phyloP scores from a whole-genome alignment of 257 asterid genomes.

The Fraxinus pennsylvanica region DNA sequence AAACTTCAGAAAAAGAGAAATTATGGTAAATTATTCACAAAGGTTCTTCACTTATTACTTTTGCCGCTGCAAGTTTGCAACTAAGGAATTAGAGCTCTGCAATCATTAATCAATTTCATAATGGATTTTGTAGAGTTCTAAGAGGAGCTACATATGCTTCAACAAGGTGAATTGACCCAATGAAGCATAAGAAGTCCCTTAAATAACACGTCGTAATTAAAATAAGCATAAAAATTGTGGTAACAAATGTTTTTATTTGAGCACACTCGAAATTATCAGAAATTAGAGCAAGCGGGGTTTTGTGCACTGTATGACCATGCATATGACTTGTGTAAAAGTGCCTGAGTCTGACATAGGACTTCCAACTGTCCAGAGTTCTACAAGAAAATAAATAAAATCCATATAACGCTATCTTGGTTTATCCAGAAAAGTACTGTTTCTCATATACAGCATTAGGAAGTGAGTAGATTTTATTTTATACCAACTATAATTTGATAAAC shows the following conservation, averaged over 20 bases:
- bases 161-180: not conserved
- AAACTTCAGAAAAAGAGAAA: not conserved
- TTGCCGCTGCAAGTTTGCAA: not conserved
- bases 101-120: not conserved
- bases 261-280: not conserved
- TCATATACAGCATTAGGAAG: not conserved
- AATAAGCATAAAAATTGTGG: not conserved
- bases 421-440: no score
- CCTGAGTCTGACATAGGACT: not conserved
- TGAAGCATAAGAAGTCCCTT: not conserved
- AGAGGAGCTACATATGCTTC: not conserved
- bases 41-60: not conserved
- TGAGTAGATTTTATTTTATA: no score
- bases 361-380: not conserved
- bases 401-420: not conserved
- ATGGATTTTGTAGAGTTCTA: not conserved
- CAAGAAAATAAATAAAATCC: no score
- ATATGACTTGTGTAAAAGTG: not conserved
- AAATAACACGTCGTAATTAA: not conserved
- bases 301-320: not conserved
- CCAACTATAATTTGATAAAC: no score
- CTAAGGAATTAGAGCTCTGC: not conserved
- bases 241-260: not conserved
- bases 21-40: not conserved
- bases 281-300: not conserved